These are phyloP conservation scores for Lipomyces orientalis DNA, from an alignment of 805 yeast genomes.

Conservation along the genomic window DNA sequence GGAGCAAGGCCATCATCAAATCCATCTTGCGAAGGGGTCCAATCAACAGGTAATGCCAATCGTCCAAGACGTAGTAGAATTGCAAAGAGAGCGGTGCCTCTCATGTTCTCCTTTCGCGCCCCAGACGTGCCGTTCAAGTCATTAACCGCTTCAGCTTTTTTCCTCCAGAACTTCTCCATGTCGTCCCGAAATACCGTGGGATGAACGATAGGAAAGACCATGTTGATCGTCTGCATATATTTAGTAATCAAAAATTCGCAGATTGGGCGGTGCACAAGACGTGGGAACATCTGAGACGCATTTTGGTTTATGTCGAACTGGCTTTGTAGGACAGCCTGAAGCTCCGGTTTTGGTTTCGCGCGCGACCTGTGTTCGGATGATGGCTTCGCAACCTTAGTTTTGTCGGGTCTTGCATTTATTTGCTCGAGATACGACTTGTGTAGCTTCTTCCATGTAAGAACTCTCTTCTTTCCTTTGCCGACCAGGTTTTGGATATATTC, in stretches of 20 bases:
- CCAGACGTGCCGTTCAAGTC: neutral
- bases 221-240: constrained; percentile 37
- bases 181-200: constrained; percentile 33
- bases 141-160: constrained; percentile 15
- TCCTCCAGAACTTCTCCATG: constrained; percentile 28
- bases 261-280: constrained; percentile 36
- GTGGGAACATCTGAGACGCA: constrained; percentile 24
- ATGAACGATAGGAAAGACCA: constrained; percentile 35
- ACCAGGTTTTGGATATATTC: constrained; percentile 7
- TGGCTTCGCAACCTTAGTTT: neutral
- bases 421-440: neutral
- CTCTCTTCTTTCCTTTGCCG: neutral
- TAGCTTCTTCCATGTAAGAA: neutral
- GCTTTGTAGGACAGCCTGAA: neutral
- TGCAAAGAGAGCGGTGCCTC: constrained; percentile 37
- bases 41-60: constrained; percentile 33
- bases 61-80: constrained; percentile 37
- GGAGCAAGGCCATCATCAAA: constrained; percentile 27
- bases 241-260: constrained; percentile 37
- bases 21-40: constrained; percentile 35
- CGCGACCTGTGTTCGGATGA: constrained; percentile 5
- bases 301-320: constrained; percentile 15
- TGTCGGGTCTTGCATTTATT: neutral
- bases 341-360: constrained; percentile 8
- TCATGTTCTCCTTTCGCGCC: constrained; percentile 17